Conservation (phyloP, 2,329 filamentous ascomycete genomes). For the Metarhizium rileyi region DNA sequence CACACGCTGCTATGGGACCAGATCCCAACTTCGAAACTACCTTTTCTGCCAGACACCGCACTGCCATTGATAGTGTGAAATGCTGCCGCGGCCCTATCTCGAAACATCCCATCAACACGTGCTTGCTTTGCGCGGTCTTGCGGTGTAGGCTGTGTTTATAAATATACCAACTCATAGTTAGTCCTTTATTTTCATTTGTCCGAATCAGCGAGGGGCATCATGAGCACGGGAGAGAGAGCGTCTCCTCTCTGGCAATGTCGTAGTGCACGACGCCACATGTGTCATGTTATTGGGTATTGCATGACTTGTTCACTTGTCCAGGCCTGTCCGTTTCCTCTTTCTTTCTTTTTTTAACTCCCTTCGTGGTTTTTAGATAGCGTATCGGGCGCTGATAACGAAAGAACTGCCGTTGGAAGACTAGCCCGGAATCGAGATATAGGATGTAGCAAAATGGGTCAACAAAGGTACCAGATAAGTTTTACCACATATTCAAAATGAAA, state of each 20-base stretch:
- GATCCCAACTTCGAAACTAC: conserved; percentile 17
- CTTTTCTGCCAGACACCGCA: conserved; percentile 14
- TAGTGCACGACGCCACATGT: background rate
- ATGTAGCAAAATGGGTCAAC: background rate
- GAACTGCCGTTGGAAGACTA: background rate
- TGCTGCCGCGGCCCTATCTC: no score
- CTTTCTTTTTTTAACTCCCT: background rate
- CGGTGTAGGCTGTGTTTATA: background rate
- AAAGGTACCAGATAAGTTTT: no score
- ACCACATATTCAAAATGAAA: no score
- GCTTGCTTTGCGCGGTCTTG: no score
- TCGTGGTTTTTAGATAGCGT: no score
- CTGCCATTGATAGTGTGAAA: conserved; percentile 19
- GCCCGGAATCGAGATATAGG: background rate
- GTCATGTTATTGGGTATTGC: background rate
- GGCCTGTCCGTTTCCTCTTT: background rate
- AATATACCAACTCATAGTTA: background rate
- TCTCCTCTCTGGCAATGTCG: background rate
- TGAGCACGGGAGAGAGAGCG: background rate
- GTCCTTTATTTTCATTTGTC: background rate
- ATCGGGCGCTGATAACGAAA: no score
- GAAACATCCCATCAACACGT: no score
- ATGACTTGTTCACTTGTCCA: background rate
- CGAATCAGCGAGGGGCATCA: background rate
- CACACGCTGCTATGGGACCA: conserved; percentile 17